Conservation (phyloP, 179 eudicot species). For the Pouteria campechiana region DNA sequence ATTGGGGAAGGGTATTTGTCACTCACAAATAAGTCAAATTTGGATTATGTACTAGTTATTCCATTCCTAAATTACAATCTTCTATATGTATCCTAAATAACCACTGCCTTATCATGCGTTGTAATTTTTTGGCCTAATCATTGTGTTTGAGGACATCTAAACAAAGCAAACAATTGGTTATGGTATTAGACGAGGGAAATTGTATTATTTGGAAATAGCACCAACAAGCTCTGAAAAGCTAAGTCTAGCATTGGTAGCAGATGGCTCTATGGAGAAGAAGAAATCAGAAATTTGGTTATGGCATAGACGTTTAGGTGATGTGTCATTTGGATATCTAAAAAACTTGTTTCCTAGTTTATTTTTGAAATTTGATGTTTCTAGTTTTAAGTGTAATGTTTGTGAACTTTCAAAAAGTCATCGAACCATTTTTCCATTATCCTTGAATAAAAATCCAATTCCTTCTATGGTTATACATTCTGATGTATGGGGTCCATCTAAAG, state of each 20-base stretch:
- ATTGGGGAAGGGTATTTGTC: slow-evolving; percentile 9
- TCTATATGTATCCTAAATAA: slow-evolving; percentile 10
- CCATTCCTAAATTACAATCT: slow-evolving; percentile 5
- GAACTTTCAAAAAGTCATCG: slow-evolving; percentile 9
- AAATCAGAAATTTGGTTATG: slow-evolving; percentile 4
- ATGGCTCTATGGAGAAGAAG: not conserved
- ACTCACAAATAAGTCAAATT: slow-evolving; percentile 6
- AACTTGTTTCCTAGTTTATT: slow-evolving; percentile 16
- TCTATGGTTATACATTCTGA: slow-evolving; percentile 5
- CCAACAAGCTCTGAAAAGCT: not conserved
- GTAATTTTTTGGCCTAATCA: slow-evolving; percentile 15
- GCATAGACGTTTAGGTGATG: slow-evolving; percentile 10
- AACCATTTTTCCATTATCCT: not conserved
- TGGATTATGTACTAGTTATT: slow-evolving; percentile 11
- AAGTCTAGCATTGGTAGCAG: not conserved
- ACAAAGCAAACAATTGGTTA: slow-evolving; percentile 13
- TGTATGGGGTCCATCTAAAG: slow-evolving; percentile 1
- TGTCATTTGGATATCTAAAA: slow-evolving; percentile 10
- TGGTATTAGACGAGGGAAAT: slow-evolving; percentile 3
- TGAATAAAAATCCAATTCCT: slow-evolving; percentile 1
- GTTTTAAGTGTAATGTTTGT: slow-evolving; percentile 6
- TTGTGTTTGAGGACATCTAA: slow-evolving; percentile 16
- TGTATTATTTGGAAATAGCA: slow-evolving; percentile 9
- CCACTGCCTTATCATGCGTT: slow-evolving; percentile 5
- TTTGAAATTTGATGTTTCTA: slow-evolving; percentile 1